Percentiles rank a stretch among this genome's conserved stretches.
Evolutionary conservation across 2,329 filamentous ascomycete genomes (phyloP).

Genomic region (Clonostachys chloroleuca): DNA sequence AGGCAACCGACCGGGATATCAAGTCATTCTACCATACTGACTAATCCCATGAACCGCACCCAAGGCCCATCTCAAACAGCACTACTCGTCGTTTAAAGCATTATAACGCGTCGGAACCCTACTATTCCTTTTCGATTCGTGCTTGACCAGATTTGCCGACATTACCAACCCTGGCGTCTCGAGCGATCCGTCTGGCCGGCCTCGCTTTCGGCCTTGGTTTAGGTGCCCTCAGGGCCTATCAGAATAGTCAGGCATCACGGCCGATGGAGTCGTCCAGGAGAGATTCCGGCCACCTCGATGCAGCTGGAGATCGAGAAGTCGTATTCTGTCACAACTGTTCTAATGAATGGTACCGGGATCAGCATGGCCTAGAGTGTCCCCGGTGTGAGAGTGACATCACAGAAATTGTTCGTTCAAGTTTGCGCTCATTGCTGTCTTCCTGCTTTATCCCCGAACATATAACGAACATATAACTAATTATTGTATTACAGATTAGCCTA

Average conservation of each 20-base stretch:
- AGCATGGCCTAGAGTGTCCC: slow-evolving; percentile 68
- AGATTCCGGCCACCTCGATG: slow-evolving; percentile 38
- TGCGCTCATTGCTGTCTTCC: background rate
- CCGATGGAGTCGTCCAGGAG: slow-evolving; percentile 24
- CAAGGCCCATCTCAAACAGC: too few species aligned
- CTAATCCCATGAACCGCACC: too few species aligned
- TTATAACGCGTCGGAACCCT: too few species aligned
- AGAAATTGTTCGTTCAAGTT: slow-evolving; percentile 66
- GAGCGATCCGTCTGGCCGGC: slow-evolving; percentile 48
- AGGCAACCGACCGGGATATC: too few species aligned
- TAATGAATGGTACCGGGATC: slow-evolving; percentile 75
- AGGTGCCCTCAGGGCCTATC: slow-evolving; percentile 50
- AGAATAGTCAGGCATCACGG: slow-evolving; percentile 34
- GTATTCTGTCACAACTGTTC: slow-evolving; percentile 83
- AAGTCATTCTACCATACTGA: too few species aligned
- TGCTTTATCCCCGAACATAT: slow-evolving; percentile 4
- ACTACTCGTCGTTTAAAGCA: too few species aligned
- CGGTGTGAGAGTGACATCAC: slow-evolving; percentile 73
- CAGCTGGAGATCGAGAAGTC: slow-evolving; percentile 56
- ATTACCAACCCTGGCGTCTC: slow-evolving; percentile 43
- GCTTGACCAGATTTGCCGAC: too few species aligned
- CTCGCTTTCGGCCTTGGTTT: slow-evolving; percentile 55
- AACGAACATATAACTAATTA: slow-evolving; percentile 15
- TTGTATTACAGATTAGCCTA: slow-evolving; percentile 37
- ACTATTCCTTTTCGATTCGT: too few species aligned